Evolutionary conservation across 805 yeast species (phyloP), one percentile per base, ranked within the genome.

Genomic region (Candida corydali): DNA sequence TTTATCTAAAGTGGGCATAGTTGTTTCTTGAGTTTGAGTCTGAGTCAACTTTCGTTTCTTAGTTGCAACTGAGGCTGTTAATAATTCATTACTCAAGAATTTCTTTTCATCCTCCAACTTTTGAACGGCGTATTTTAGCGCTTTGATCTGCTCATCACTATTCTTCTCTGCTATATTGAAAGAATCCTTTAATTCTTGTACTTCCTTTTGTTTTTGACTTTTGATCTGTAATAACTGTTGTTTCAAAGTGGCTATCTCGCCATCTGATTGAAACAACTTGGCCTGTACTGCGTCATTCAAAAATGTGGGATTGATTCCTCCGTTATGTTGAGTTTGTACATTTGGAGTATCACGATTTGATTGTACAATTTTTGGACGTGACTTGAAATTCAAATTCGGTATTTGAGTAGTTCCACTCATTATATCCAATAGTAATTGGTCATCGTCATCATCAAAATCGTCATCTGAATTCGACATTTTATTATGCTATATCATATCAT

Each of bases 171-270:
- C 31, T 9, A 25, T 29, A 5, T 45, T 48, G 22, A 43, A 45
- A 4, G 47, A 29, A 17, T 53, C 51, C 18, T 40, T 42, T 17
- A 66, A 41, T 12, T 49, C 33, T 25, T 40, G 40, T 17, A 62
- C 49, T 43, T 75, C 79, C 1, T 55, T 57, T 5, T 61, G 61
- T 28, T 61, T 61, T 33, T 61, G 65, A 17, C 51, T 51, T 34
- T 72, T 74, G 3, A 75, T 42, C 28, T 72, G 69, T 15, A 70
- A 60, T 15, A 84, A 59, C 47, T 80, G 86, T 8, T 81, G 76
- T 37, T 94, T 65, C 12, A 89, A 64, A 24, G 88, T 80, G 10
- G 93, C 80, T 25, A 85, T 79, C 51, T 89, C 96, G 2, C 97
- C 97, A 38, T 75, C 75, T 4, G 86, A 82, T 24, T 70, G 61